Evolutionary conservation across 2,329 filamentous ascomycete species (phyloP), one percentile per base, ranked within the genome.

Genomic region (Sarocladium oryzae): DNA sequence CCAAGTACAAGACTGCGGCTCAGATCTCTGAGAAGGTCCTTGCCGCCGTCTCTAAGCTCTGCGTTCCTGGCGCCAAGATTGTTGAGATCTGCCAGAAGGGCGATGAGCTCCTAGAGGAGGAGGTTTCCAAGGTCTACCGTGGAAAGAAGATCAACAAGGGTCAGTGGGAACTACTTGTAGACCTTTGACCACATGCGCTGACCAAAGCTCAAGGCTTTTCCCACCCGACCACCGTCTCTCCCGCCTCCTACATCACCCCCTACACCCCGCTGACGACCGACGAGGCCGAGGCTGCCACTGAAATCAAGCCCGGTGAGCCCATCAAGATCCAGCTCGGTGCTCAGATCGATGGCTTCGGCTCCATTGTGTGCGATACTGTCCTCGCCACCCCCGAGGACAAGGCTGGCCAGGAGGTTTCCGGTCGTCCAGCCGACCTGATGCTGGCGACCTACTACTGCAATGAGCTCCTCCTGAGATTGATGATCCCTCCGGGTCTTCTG

Each of bases 291-390:
- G 89, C 92, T 55, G 81, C 79, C 53, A 77, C 80, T 46, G 83
- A 85, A 63, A 79, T 99, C 61, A 88, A 96, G 75, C 79, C 85
- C 49, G 87, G 85, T 56, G 93, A 99, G 75, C 74, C 88, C 55
- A 81, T 96, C 73, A 99, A 99, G 82, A 93, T 99, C 68, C 93
- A 99, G 75, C 83, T 99, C n/a, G 93, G 93, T 65, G 93, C 93
- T 50, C 93, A 99, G 75, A 96, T 99, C 57, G 89, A 97, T 73
- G 93, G 93, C 51, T 95, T 97, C 65, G 90, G 89, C 61, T 88
- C 92, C 60, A 96, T 99, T 66, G 88, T 96, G 61, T 96, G 93
- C 74, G 88, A 96, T 72, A 95, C 89, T 54, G 78, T 97, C 59
- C 70, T 96, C 53, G 85, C 95, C 49, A 76, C 77, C 45, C 43